Conservation (phyloP, 192 early-diverging fungal species). For the Backusella morwellensis region DNA sequence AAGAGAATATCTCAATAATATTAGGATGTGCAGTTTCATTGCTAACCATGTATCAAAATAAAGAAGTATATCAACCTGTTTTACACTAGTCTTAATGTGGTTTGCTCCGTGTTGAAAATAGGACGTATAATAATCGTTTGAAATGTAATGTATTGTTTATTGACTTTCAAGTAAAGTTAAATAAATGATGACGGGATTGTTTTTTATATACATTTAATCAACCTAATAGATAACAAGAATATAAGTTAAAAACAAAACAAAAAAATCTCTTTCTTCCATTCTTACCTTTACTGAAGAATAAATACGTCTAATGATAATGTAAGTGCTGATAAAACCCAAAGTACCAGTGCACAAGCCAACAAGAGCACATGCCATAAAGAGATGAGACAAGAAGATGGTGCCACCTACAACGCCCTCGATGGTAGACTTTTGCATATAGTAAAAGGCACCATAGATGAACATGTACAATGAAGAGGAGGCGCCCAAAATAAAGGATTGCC, state of each 20-base stretch:
- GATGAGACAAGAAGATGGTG: conserved; percentile 74
- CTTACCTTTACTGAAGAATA: conserved; percentile 77
- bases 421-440: conserved; percentile 66
- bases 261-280: background rate
- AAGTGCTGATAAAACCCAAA: conserved; percentile 71
- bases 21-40: too few relatives aligned
- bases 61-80: too few relatives aligned
- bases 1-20: too few relatives aligned
- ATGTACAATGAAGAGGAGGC: conserved; percentile 32
- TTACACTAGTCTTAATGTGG: too few relatives aligned
- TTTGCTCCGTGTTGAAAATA: too few relatives aligned
- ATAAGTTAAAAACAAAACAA: background rate
- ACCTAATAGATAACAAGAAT: background rate
- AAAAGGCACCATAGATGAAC: conserved; percentile 54
- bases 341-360: conserved; percentile 75
- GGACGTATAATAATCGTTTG: background rate
- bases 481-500: conserved; percentile 81
- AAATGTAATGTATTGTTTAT: background rate
- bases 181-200: background rate
- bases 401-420: conserved; percentile 65
- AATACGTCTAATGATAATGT: conserved; percentile 71
- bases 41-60: too few relatives aligned
- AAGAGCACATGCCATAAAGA: conserved; percentile 61
- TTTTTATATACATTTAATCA: background rate
- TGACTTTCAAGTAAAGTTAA: background rate